phyloP scores from a whole-genome alignment of 2,329 filamentous ascomycete genomes.

The Neurospora sp. region DNA sequence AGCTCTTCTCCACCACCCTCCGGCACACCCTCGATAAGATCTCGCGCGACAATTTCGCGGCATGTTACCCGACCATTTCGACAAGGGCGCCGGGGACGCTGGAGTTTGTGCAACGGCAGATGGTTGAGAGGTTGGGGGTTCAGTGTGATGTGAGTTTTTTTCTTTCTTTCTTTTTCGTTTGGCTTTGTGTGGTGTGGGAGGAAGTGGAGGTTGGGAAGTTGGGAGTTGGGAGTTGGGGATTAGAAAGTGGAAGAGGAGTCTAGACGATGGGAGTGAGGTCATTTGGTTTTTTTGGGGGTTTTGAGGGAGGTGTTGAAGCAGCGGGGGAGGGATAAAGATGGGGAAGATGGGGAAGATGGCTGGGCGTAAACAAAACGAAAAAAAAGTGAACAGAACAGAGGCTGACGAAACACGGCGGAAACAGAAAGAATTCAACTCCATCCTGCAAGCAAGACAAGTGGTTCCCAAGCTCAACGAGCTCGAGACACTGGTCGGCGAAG shows the following conservation, averaged over 20 bases:
- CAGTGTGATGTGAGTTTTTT: conserved; percentile 35
- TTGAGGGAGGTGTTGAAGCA: too few species aligned
- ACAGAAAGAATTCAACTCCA: conserved; percentile 47
- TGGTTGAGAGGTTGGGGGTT: conserved; percentile 44
- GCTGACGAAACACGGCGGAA: too few species aligned
- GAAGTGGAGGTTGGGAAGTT: background rate
- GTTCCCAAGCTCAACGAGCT: conserved; percentile 50
- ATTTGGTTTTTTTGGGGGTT: too few species aligned
- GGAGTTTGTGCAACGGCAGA: conserved; percentile 45
- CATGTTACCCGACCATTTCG: conserved; percentile 54
- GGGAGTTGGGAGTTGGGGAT: too few species aligned
- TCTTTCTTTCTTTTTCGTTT: background rate
- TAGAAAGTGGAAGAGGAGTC: too few species aligned
- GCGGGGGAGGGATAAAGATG: too few species aligned
- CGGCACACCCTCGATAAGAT: conserved; percentile 45
- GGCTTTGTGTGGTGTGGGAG: background rate
- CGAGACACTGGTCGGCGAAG: conserved; percentile 44
- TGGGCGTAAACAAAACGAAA: too few species aligned
- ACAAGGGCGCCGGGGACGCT: conserved; percentile 39
- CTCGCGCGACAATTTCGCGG: conserved; percentile 46
- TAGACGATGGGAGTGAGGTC: too few species aligned
- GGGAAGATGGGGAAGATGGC: too few species aligned
- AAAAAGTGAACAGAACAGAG: too few species aligned
- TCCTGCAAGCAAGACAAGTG: conserved; percentile 41
- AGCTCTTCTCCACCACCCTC: conserved; percentile 43